Conservation (phyloP, 208 protist species). For the Naegleria gruberi region DNA sequence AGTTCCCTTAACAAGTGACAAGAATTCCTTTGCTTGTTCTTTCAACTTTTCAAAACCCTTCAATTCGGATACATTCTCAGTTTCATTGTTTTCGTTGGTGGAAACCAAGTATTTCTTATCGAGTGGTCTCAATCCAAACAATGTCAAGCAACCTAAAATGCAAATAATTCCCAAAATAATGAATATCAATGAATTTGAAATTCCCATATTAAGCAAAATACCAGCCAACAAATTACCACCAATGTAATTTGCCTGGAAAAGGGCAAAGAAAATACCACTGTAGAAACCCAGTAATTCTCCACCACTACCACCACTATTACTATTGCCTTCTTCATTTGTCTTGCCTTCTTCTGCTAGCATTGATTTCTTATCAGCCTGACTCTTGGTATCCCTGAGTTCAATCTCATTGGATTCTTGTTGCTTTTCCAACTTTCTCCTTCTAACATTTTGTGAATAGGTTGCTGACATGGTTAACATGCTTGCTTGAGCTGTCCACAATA, state of each 20-base stretch:
- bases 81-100: not conserved
- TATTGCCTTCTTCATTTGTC: not conserved
- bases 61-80: not conserved
- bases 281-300: not conserved
- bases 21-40: not conserved
- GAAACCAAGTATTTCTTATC: not conserved
- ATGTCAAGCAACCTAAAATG: not conserved
- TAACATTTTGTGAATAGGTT: not conserved
- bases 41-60: not conserved
- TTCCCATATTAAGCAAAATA: not conserved
- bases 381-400: not conserved
- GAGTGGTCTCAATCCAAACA: not conserved
- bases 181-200: not conserved
- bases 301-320: not conserved
- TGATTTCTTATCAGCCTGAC: too few relatives aligned
- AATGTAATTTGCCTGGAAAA: not conserved
- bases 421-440: not conserved
- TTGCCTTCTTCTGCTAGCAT: too few relatives aligned
- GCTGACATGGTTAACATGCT: not conserved
- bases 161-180: not conserved
- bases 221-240: not conserved
- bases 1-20: not conserved
- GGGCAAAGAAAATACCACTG: not conserved
- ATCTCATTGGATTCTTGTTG: not conserved
- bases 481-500: slow-evolving; percentile 21